Base-by-base conservation (phyloP, 2,329 filamentous ascomycete genomes). In the Fusarium albosuccineum region DNA sequence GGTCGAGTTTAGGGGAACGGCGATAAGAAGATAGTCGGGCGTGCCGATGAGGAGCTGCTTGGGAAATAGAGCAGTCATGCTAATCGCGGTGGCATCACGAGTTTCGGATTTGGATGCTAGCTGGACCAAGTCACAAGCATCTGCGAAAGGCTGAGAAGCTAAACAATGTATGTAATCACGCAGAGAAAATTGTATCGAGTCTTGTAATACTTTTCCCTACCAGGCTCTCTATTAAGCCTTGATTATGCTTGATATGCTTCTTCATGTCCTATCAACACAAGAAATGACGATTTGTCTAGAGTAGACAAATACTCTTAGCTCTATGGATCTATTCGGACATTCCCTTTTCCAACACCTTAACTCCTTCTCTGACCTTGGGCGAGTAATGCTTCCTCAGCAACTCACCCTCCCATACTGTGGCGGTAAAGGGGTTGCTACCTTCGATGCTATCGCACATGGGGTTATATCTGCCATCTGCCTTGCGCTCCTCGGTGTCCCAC, bases 401-500 rank as follows among this genome's bases (percentile, higher is more conserved):
- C 81, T 98, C 96, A 1, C 93, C 94, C 77, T 98, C 96, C 96
- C 95, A 99, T 1, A 97, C 86, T 0, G 93, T 97, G 5, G 90
- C 89, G 1, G 94, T 92, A 79, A 96, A 97, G 1, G 95, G 94
- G 80, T 98, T 98, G 70, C 91, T 94, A 8, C 88, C 90, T 79
- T 97, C 95, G 4, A 97, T 87, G 67, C 91, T 92, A 29, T 86
- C 85, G 44, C 89, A 88, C 42, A 91, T 78, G 1, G 93, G 85
- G 78, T 94, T 91, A 74, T 92, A 98, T 1, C 91, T 87, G 3
- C 96, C 96, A 76, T 98, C 95, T 7, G 95, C 95, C 76, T 92
- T 92, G 50, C 95, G 86, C 82, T 98, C 96, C 76, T 98, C 95
- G 0, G 94, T 97, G 73, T 97, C 90, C 95, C 96, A 99, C 63